Evolutionary conservation across 371 early-diverging fungal genomes (phyloP).

Genomic region (Pancytospora epiphaga): DNA sequence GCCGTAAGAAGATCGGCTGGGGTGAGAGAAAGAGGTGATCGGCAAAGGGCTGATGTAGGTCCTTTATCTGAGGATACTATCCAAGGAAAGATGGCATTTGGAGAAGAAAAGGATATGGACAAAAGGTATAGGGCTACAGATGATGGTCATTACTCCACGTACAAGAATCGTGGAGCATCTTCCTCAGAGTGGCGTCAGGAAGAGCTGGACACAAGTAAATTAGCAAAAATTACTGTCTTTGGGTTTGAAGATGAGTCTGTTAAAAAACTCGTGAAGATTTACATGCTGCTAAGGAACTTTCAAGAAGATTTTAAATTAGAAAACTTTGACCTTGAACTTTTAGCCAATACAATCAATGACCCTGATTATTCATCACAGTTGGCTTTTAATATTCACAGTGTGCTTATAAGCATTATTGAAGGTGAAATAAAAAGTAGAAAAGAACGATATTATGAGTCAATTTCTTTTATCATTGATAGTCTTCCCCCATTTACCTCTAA

Average conservation of each 20-base stretch:
- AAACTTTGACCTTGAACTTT: neutral
- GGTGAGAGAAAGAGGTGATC: neutral
- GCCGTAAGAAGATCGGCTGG: neutral
- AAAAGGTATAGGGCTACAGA: too few relatives aligned
- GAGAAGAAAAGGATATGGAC: neutral
- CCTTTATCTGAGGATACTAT: neutral
- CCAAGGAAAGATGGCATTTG: neutral
- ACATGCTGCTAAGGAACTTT: neutral
- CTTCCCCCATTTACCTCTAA: neutral
- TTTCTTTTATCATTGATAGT: neutral
- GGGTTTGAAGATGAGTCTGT: slow-evolving; percentile 1
- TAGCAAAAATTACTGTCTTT: neutral
- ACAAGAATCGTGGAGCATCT: neutral
- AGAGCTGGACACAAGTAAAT: neutral
- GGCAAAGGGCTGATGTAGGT: neutral
- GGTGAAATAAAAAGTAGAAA: neutral
- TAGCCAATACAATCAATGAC: neutral
- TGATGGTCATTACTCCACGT: neutral
- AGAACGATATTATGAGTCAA: neutral
- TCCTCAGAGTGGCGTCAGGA: too few relatives aligned
- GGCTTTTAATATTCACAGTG: neutral
- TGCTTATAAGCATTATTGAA: neutral
- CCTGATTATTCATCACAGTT: neutral
- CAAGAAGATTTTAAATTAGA: neutral
- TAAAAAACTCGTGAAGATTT: slow-evolving; percentile 1